Conservation (phyloP, 2,329 filamentous ascomycete species). For the Pseudocercospora macadamiae region DNA sequence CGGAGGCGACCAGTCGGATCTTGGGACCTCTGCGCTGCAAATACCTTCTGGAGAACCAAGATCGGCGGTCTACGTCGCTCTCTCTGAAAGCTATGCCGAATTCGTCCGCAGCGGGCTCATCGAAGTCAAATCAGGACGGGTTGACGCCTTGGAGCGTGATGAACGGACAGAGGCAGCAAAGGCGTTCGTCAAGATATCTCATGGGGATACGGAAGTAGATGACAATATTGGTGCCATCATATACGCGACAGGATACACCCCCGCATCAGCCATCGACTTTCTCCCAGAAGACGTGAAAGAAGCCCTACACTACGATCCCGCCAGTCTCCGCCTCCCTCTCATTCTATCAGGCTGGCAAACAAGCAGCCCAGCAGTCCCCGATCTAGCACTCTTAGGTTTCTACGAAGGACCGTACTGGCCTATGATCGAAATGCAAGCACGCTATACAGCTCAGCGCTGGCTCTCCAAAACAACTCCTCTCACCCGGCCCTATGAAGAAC, state of each 20-base stretch:
- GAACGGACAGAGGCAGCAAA: not conserved
- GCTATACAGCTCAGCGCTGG: slow-evolving; percentile 68
- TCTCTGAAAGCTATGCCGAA: slow-evolving; percentile 73
- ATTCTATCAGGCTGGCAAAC: slow-evolving; percentile 61
- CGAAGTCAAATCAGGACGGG: slow-evolving; percentile 44
- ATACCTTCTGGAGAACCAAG: slow-evolving; percentile 23
- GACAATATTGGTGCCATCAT: slow-evolving; percentile 66
- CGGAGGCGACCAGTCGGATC: slow-evolving; percentile 49
- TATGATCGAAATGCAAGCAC: slow-evolving; percentile 83
- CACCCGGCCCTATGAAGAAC: slow-evolving; percentile 39
- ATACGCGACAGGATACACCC: slow-evolving; percentile 75
- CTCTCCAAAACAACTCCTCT: slow-evolving; percentile 41
- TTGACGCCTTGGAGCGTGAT: slow-evolving; percentile 27
- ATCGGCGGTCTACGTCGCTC: slow-evolving; percentile 54
- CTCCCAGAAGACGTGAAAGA: slow-evolving; percentile 61
- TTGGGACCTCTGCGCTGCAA: slow-evolving; percentile 31
- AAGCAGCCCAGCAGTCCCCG: slow-evolving; percentile 57
- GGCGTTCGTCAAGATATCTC: slow-evolving; percentile 8
- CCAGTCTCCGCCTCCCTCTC: slow-evolving; percentile 61
- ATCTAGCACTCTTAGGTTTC: slow-evolving; percentile 78
- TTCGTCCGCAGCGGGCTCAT: slow-evolving; percentile 67
- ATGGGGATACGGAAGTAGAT: too few species aligned
- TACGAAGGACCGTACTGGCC: slow-evolving; percentile 86
- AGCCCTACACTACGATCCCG: slow-evolving; percentile 60
- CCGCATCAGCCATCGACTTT: slow-evolving; percentile 65